These are phyloP conservation scores for Cutaneotrichosporon sp. DNA, from an alignment of 1,284 basidiomycete genomes.

Conservation along the genomic window DNA sequence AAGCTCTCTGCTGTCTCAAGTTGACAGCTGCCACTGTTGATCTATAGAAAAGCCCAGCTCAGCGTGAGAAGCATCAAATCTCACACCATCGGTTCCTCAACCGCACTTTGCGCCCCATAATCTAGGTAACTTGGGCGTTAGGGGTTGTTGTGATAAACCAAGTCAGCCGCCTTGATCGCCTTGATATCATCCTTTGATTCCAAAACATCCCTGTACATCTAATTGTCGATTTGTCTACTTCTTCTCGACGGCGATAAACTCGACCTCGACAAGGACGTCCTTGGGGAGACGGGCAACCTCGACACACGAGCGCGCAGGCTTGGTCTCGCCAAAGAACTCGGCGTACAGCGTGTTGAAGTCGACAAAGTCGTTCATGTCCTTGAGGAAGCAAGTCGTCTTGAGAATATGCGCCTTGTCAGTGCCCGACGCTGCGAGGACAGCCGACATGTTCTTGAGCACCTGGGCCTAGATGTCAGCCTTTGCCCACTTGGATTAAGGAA, in stretches of 20 bases:
- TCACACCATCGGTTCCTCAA: no score
- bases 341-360: conserved; percentile 73
- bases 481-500: background rate
- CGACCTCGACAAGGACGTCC: conserved; percentile 85
- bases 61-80: no score
- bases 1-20: no score
- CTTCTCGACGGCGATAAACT: conserved; percentile 67
- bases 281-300: conserved; percentile 75
- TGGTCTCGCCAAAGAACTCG: conserved; percentile 80
- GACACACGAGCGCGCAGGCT: conserved; percentile 87
- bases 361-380: conserved; percentile 86
- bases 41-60: no score
- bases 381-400: conserved; percentile 90
- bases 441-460: conserved; percentile 80
- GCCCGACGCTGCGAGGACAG: conserved; percentile 78
- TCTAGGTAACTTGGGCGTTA: no score
- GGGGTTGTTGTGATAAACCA: no score
- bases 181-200: background rate
- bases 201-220: conserved; percentile 1
- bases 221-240: conserved; percentile 9
- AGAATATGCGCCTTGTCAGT: conserved; percentile 73
- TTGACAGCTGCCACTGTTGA: no score
- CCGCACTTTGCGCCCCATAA: no score
- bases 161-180: no score
- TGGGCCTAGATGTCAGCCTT: conserved; percentile 57